Evolutionary conservation across 2,329 filamentous ascomycete species (phyloP).

Genomic region (Gaeumannomyces tritici): DNA sequence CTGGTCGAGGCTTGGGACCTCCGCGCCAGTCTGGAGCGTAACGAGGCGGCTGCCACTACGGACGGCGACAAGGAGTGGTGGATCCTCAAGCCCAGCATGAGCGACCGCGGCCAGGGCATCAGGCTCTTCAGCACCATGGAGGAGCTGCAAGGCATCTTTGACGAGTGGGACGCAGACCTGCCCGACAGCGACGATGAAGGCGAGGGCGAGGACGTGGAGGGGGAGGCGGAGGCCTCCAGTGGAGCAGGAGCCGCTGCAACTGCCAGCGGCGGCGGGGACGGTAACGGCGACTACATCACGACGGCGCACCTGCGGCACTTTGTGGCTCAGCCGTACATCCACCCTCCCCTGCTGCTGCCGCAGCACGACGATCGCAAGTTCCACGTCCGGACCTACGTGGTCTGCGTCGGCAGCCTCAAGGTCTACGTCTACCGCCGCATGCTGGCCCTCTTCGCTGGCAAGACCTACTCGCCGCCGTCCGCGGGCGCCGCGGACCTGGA

Average conservation of each 20-base stretch:
- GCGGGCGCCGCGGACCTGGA: constrained; percentile 46
- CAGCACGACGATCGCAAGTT: constrained; percentile 68
- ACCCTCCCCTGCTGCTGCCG: constrained; percentile 69
- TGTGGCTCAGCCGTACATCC: constrained; percentile 89
- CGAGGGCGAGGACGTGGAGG: constrained; percentile 17
- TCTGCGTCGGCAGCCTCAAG: constrained; percentile 66
- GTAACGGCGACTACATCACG: constrained; percentile 48
- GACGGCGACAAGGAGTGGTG: constrained; percentile 60
- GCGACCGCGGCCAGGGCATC: constrained; percentile 89
- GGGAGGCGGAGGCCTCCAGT: constrained; percentile 15
- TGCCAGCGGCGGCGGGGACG: constrained; percentile 19
- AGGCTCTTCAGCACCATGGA: constrained; percentile 77
- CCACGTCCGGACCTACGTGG: constrained; percentile 86
- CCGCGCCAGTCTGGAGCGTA: constrained; percentile 64
- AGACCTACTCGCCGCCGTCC: constrained; percentile 59
- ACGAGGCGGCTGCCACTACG: constrained; percentile 33
- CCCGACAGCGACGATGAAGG: constrained; percentile 59
- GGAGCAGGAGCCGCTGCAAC: not conserved
- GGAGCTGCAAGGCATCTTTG: constrained; percentile 79
- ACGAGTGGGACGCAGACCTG: constrained; percentile 71
- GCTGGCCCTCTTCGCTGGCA: constrained; percentile 84
- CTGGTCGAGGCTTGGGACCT: constrained; percentile 85
- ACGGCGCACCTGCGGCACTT: constrained; percentile 93
- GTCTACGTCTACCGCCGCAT: constrained; percentile 85
- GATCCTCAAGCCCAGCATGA: constrained; percentile 98